Conservation (phyloP, 495 filamentous ascomycete genomes). For the Penicillium flavigenum region DNA sequence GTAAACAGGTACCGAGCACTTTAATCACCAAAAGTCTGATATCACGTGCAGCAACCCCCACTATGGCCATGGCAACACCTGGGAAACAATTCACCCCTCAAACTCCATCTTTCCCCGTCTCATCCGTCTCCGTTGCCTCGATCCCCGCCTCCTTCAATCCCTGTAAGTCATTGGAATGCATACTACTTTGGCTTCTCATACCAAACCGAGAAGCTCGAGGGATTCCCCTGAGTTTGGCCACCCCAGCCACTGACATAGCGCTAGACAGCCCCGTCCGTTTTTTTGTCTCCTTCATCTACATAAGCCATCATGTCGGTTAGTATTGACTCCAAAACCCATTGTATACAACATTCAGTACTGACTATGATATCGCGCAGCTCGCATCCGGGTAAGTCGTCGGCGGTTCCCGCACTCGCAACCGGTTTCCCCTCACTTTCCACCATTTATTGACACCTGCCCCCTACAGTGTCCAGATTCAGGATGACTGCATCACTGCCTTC, state of each 20-base stretch:
- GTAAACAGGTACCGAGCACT: constrained; percentile 4
- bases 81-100: constrained; percentile 39
- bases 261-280: constrained; percentile 29
- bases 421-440: constrained; percentile 14
- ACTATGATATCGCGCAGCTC: constrained; percentile 34
- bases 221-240: constrained; percentile 7
- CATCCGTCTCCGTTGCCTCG: constrained; percentile 30
- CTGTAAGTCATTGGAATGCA: constrained; percentile 19
- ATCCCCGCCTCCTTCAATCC: constrained; percentile 19
- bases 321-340: constrained; percentile 13
- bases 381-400: constrained; percentile 44
- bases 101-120: constrained; percentile 38
- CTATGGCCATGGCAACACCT: constrained; percentile 40
- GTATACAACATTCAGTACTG: constrained; percentile 10
- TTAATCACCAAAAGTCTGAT: constrained; percentile 24
- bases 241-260: constrained; percentile 35
- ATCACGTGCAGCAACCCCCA: constrained; percentile 37
- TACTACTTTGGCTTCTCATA: constrained; percentile 1
- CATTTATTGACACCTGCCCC: constrained; percentile 23
- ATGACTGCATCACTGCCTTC: constrained; percentile 79
- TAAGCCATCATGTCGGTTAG: constrained; percentile 44
- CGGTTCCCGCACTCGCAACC: constrained; percentile 6
- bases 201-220: neutral
- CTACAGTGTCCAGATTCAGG: constrained; percentile 69
- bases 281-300: constrained; percentile 26